These are phyloP conservation scores for Candida fluviatilis DNA, from an alignment of 805 yeast species.

Conservation along the genomic window DNA sequence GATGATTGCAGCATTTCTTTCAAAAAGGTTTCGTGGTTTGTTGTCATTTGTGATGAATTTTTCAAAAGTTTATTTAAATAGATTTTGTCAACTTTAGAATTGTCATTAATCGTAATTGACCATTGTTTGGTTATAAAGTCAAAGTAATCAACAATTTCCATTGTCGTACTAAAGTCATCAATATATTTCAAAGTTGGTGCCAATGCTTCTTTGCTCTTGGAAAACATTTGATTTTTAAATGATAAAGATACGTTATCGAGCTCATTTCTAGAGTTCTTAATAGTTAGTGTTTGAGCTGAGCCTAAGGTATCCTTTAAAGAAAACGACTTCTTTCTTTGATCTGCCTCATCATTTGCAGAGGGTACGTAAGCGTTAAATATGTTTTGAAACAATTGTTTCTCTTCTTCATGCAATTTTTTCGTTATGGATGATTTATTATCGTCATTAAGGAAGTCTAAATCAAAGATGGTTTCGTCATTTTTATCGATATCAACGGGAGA, in stretches of 20 bases:
- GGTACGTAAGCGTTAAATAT: conserved; percentile 22
- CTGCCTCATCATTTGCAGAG: conserved; percentile 9
- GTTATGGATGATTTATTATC: conserved; percentile 1
- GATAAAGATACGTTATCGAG: conserved; percentile 4
- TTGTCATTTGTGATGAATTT: conserved; percentile 8
- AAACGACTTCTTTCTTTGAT: conserved; percentile 5
- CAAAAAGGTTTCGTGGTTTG: conserved; percentile 17
- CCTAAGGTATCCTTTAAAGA: conserved; percentile 8
- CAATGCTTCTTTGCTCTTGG: conserved; percentile 13
- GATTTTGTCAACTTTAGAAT: conserved; percentile 5
- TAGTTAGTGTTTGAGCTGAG: conserved; percentile 4
- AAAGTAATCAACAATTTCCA: conserved; percentile 16
- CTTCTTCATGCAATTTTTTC: conserved; percentile 14
- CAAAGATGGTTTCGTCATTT: conserved; percentile 12
- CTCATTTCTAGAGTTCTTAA: conserved; percentile 4
- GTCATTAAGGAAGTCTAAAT: conserved; percentile 9
- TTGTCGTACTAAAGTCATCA: conserved; percentile 8
- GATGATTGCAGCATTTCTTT: conserved; percentile 12
- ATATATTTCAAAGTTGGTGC: conserved; percentile 20
- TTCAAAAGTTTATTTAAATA: conserved; percentile 7
- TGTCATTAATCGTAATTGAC: conserved; percentile 3
- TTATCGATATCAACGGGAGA: conserved; percentile 11
- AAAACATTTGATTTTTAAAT: conserved; percentile 14
- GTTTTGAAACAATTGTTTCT: conserved; percentile 19
- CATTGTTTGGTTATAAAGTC: conserved; percentile 12